Evolutionary conservation across 148 eudicot genomes (phyloP), one percentile per base, ranked within the genome.

Genomic region (Persicaria maculosa): DNA sequence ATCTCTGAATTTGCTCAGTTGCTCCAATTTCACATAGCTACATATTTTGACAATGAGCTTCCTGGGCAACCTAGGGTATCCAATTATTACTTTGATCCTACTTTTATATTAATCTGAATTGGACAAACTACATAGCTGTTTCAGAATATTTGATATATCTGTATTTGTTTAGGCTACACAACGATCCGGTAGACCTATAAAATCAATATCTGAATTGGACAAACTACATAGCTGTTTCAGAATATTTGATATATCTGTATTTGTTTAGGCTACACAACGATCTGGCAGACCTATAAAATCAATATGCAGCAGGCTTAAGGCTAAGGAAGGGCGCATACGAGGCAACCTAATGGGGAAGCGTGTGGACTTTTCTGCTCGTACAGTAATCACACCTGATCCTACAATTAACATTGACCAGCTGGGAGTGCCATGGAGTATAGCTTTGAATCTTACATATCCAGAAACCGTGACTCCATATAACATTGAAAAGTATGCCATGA

Each of bases 341-440:
- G 99, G 99, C 45, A 95, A 95, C 74, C 84, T 95, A 83, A 95
- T 95, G 99, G 99, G 99, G 9, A 95, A 95, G 75, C 93, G 97
- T 77, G 99, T 95, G 11, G 99, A 95, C 79, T 95, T 95, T 79
- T 95, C 99, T 16, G 99, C 99, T 31, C 96, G 99, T 77, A 95
- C 99, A n/a, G 99, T 95, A 78, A 95, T 95, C 76, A 95, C 99
- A 17, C 99, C 97, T 6, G 99, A 95, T 80, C 99, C 99, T 53
- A 95, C 88, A 58, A 95, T 95, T 14, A 95, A 95, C 81, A 95
- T 95, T 77, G 99, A 95, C 76, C 80, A 95, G 80, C 82, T 95
- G 78, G 99, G 99, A 74, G 99, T 95, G 40, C 99, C 99, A 4
- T 95, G 99, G 99, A 95, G 99, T 88, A 95, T 95, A 48, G 99